These are phyloP conservation scores for Vanilla planifolia DNA, from an alignment of 106 monocot genomes.

Conservation along the genomic window DNA sequence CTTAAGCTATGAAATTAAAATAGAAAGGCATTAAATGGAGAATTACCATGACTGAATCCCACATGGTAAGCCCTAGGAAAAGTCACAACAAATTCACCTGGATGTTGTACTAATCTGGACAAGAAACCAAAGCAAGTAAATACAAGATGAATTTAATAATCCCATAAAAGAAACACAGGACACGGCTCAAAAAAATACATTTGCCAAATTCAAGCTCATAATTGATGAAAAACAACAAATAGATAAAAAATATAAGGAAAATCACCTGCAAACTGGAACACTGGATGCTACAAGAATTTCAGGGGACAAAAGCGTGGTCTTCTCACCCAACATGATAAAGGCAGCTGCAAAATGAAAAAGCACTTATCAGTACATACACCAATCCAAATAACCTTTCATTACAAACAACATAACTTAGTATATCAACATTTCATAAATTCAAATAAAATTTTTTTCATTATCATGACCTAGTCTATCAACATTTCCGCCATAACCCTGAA, in stretches of 20 bases:
- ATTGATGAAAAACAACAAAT: neutral
- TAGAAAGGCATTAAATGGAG: neutral
- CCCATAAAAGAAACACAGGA: neutral
- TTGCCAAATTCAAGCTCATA: neutral
- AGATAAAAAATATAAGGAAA: neutral
- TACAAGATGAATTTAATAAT: neutral
- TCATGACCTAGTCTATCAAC: conserved; percentile 73
- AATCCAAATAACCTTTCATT: conserved; percentile 10
- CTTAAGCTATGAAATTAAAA: neutral
- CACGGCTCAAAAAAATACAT: neutral
- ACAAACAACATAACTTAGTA: no score
- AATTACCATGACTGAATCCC: conserved; percentile 98
- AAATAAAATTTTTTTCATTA: neutral
- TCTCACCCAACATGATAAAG: conserved; percentile 83
- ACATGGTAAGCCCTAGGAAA: conserved; percentile 98
- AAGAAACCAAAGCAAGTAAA: conserved; percentile 9
- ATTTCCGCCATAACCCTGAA: conserved; percentile 68
- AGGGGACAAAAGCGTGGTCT: conserved; percentile 88
- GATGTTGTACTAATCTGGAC: conserved; percentile 90
- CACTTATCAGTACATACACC: neutral
- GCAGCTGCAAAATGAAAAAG: conserved; percentile 39
- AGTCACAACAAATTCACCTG: conserved; percentile 99
- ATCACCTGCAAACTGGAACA: conserved; percentile 92
- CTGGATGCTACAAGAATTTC: conserved; percentile 68
- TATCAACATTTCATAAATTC: no score